Conservation (phyloP, 2,329 filamentous ascomycete genomes). For the Paracoccidioides brasiliensis region DNA sequence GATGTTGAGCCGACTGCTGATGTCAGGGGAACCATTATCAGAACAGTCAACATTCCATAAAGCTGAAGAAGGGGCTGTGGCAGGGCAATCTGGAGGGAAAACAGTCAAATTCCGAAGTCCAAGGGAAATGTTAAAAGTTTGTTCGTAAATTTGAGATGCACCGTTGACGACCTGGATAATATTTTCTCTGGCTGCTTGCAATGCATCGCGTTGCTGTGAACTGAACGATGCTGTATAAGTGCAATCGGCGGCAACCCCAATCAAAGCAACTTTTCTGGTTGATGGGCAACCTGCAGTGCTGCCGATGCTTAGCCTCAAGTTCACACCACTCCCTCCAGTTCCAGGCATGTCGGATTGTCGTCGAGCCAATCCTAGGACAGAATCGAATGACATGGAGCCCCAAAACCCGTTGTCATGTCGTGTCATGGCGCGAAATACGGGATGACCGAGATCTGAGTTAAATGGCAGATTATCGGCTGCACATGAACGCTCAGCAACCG, state of each 20-base stretch:
- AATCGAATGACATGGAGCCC: constrained; percentile 48
- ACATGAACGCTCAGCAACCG: constrained; percentile 43
- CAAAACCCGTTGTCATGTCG: constrained; percentile 42
- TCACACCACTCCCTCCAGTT: constrained; percentile 57
- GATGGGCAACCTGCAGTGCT: constrained; percentile 71
- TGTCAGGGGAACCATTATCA: constrained; percentile 39
- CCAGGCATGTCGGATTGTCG: constrained; percentile 51
- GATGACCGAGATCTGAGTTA: constrained; percentile 62
- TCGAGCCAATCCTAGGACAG: constrained; percentile 53
- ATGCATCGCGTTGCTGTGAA: constrained; percentile 32
- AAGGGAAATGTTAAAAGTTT: constrained; percentile 86
- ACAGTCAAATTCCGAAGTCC: constrained; percentile 78
- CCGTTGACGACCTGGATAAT: constrained; percentile 74
- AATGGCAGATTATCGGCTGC: constrained; percentile 63
- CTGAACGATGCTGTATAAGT: constrained; percentile 66
- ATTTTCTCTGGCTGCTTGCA: constrained; percentile 49
- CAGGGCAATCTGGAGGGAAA: constrained; percentile 61
- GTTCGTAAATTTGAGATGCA: constrained; percentile 78
- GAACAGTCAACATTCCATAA: constrained; percentile 74
- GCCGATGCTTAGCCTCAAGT: constrained; percentile 67
- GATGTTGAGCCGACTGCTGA: constrained; percentile 66
- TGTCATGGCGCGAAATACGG: constrained; percentile 36
- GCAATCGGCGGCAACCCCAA: constrained; percentile 89
- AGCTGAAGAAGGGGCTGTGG: constrained; percentile 49
- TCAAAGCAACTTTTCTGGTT: constrained; percentile 79